Base-by-base conservation (phyloP, 169 alveolate species). In the Plasmodium falciparum region DNA sequence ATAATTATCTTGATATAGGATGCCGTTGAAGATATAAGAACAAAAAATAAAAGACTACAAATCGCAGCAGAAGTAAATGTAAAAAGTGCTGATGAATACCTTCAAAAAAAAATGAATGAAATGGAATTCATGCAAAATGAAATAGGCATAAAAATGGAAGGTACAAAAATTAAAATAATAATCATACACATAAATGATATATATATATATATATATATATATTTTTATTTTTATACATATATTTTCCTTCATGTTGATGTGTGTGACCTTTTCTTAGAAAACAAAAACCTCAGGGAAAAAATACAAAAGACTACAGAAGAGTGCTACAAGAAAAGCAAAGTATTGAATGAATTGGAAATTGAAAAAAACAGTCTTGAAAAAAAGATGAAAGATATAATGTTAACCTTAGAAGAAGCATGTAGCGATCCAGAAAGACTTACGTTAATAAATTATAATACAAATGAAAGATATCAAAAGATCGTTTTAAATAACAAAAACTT, bases 11-110 rank as follows among this genome's bases (percentile, higher is more conserved):
- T n/a, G 6, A 13, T 39, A 3, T 54, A 76, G 89, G 78, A 13
- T 0, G 70, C 65, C 20, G 11, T 76, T n/a, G 89, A 76, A 29
- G 66, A 76, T 50, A 45, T 66, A 15, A 24, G 89, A 20, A 39
- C 58, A n/a, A 76, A 76, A 59, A 76, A 76, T 58, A 76, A 76
- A 58, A 47, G 89, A 2, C 22, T 76, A 13, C 89, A 76, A 49
- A 76, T 52, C 26, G 89, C 89, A 5, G 76, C 89, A 5, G 89
- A 76, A 6, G 78, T 67, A 9, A 76, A 76, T 29, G 52, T 65
- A 15, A 65, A 76, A 76, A 76, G 89, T 56, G 76, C 89, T 2
- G 89, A 76, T 20, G 89, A 76, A 39, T 69, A 65, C 13, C 22
- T 76, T 47, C 89, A 76, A 22, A 76, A 76, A 50, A 76, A 76